phyloP scores from a whole-genome alignment of 2,329 filamentous ascomycete genomes.

The Thyridium curvatum region DNA sequence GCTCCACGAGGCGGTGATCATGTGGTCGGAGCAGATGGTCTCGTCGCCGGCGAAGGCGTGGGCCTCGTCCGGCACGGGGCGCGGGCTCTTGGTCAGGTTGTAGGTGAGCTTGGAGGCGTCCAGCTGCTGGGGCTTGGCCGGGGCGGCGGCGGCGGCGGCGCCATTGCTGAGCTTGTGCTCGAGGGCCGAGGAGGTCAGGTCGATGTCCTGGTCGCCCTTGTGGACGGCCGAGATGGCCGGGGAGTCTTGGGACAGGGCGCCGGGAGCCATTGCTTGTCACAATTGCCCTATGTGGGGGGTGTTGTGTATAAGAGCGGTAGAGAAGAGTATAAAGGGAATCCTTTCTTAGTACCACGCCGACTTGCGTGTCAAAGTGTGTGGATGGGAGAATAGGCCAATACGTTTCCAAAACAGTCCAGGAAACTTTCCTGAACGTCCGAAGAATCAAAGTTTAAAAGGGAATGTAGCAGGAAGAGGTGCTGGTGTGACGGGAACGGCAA shows the following conservation, averaged over 20 bases:
- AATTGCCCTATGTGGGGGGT: neutral
- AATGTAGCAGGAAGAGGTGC: no score
- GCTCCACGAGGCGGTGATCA: conserved; percentile 71
- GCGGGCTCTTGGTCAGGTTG: conserved; percentile 43
- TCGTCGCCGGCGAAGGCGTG: conserved; percentile 38
- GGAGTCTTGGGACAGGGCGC: conserved; percentile 11
- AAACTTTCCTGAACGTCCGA: no score
- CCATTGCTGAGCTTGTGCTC: conserved; percentile 34
- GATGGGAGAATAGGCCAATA: no score
- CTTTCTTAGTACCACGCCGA: no score
- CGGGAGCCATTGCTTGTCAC: conserved; percentile 16
- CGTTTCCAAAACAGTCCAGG: no score
- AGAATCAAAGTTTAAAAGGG: no score
- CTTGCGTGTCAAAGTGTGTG: no score
- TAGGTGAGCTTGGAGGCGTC: conserved; percentile 57
- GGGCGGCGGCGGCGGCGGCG: conserved; percentile 20
- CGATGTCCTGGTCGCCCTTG: conserved; percentile 35
- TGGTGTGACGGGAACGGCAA: no score
- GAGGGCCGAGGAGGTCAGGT: conserved; percentile 46
- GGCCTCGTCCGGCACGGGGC: conserved; percentile 45
- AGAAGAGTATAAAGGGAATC: neutral
- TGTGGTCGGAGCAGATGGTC: conserved; percentile 75
- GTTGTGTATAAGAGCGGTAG: neutral
- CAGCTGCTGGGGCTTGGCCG: conserved; percentile 49
- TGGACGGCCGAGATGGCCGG: conserved; percentile 7